Evolutionary conservation across 768 basidiomycete genomes (phyloP).

Genomic region (Lyophyllum semitale): DNA sequence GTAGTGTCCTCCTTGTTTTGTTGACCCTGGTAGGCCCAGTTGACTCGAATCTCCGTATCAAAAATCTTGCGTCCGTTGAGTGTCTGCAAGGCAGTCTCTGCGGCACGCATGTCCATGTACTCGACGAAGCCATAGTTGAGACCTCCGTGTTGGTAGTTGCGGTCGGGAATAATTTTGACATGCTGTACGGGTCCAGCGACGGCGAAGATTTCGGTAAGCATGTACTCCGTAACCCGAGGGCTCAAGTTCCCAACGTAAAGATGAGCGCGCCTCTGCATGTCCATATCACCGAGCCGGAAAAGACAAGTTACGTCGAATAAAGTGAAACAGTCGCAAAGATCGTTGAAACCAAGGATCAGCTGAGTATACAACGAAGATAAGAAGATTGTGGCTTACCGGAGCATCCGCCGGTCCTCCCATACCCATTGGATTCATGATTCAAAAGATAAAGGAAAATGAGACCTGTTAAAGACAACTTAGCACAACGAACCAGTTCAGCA

Average conservation of each 20-base stretch:
- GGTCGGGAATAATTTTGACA: constrained; percentile 99
- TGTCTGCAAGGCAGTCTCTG: constrained; percentile 98
- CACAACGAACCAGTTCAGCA: constrained; percentile 1
- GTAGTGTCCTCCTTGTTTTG: constrained; percentile 99
- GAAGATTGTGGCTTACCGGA: constrained; percentile 54
- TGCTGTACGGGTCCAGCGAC: constrained; percentile 97
- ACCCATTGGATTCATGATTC: constrained; percentile 79
- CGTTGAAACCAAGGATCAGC: constrained; percentile 31
- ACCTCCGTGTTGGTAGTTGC: constrained; percentile 98
- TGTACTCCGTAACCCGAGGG: constrained; percentile 97
- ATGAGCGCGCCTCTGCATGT: constrained; percentile 82
- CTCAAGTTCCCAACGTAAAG: constrained; percentile 98
- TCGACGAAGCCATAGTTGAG: constrained; percentile 99
- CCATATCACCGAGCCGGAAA: constrained; percentile 21
- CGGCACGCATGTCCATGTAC: constrained; percentile 97
- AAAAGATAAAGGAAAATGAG: constrained; percentile 56
- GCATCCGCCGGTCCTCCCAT: constrained; percentile 74
- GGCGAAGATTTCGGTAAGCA: constrained; percentile 97
- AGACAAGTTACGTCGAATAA: constrained; percentile 25
- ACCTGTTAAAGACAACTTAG: constrained; percentile 38
- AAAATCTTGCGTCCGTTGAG: constrained; percentile 99
- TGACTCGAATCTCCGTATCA: constrained; percentile 98
- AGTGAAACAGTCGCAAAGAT: constrained; percentile 22
- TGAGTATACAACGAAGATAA: constrained; percentile 22
- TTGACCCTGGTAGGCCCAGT: constrained; percentile 99